phyloP scores from a whole-genome alignment of 2,329 filamentous ascomycete genomes.

The Fusarium sp. region DNA sequence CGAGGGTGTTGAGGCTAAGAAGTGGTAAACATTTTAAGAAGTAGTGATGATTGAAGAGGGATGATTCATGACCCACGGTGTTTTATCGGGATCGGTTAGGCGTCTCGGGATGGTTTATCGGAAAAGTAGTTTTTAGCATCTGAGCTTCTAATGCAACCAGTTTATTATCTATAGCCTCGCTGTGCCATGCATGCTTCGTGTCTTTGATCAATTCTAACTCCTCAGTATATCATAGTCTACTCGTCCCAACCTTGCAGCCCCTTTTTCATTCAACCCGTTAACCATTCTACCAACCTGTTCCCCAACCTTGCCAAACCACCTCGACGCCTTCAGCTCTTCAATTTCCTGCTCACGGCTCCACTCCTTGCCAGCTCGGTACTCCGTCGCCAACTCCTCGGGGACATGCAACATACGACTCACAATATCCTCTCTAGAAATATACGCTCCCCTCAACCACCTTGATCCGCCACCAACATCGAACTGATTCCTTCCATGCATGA shows the following conservation, averaged over 20 bases:
- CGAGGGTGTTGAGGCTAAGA: conserved; percentile 81
- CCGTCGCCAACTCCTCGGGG: conserved; percentile 45
- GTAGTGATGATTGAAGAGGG: not conserved
- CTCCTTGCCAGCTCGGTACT: conserved; percentile 37
- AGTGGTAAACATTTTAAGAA: conserved; percentile 60
- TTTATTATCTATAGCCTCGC: conserved; percentile 9
- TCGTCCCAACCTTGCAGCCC: conserved; percentile 37
- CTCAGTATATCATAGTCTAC: conserved; percentile 37
- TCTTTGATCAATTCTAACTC: conserved; percentile 7
- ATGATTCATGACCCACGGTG: conserved; percentile 23
- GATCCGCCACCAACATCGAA: conserved; percentile 77
- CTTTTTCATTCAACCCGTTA: conserved; percentile 34
- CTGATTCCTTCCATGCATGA: conserved; percentile 84
- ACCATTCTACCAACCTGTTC: conserved; percentile 25
- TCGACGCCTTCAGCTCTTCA: conserved; percentile 41
- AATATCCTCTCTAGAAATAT: conserved; percentile 71
- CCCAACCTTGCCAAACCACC: conserved; percentile 46
- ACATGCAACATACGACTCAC: conserved; percentile 53
- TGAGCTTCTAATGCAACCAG: conserved; percentile 8
- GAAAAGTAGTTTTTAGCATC: conserved; percentile 20
- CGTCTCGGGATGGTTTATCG: conserved; percentile 32
- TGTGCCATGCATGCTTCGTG: conserved; percentile 21
- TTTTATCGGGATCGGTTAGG: conserved; percentile 17
- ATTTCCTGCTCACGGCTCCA: conserved; percentile 48
- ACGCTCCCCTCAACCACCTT: conserved; percentile 88